Evolutionary conservation across 306 rosid genomes (phyloP).

Genomic region (Trichosanthes cucumerina): DNA sequence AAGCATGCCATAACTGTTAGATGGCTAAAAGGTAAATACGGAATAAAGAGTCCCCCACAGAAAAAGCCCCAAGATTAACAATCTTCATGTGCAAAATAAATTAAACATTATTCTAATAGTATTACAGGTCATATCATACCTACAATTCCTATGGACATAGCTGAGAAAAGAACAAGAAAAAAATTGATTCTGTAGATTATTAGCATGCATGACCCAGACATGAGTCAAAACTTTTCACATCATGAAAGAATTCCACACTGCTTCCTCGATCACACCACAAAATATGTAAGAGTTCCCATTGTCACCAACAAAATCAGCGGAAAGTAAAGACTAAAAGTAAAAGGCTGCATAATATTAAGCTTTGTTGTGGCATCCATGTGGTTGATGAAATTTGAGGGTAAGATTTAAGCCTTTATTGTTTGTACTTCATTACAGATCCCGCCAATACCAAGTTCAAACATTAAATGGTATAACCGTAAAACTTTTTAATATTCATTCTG

Average conservation of each 20-base stretch:
- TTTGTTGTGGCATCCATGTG: neutral
- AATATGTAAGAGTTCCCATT: neutral
- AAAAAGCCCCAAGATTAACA: neutral
- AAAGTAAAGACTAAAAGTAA: neutral
- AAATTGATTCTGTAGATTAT: neutral
- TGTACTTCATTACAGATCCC: neutral
- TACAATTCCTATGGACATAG: neutral
- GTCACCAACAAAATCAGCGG: neutral
- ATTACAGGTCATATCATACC: neutral
- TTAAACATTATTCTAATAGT: neutral
- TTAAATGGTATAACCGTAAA: neutral
- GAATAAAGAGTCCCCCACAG: neutral
- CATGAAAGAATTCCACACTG: neutral
- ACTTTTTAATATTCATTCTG: conserved; percentile 1
- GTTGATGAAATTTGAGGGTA: neutral
- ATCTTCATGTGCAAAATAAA: neutral
- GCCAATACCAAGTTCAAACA: neutral
- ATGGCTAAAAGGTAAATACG: neutral
- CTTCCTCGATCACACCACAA: neutral
- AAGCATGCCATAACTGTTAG: neutral
- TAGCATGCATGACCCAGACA: neutral
- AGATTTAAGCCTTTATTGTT: neutral
- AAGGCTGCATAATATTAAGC: neutral
- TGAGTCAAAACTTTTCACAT: neutral
- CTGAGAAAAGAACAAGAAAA: neutral